These are phyloP conservation scores for Pythium aristosporum DNA, from an alignment of 352 stramenopile species.

Conservation along the genomic window DNA sequence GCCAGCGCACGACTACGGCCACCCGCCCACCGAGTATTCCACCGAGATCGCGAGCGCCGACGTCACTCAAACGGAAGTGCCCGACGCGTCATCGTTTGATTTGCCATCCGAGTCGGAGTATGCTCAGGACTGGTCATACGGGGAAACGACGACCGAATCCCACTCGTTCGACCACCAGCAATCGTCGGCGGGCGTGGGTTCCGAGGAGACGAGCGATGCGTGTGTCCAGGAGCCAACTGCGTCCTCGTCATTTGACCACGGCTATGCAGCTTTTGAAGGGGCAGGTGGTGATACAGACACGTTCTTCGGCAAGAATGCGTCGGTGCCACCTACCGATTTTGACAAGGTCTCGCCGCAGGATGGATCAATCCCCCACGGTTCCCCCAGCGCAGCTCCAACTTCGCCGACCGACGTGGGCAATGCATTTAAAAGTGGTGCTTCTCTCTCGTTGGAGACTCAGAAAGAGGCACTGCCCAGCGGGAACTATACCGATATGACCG, in stretches of 20 bases:
- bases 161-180: background rate
- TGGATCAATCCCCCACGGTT: background rate
- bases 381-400: background rate
- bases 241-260: background rate
- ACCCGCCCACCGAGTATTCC: background rate
- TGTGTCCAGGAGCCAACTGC: background rate
- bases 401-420: background rate
- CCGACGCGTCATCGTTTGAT: constrained; percentile 1
- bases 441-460: background rate
- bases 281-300: constrained; percentile 2
- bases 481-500: background rate
- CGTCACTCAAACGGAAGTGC: background rate
- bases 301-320: constrained; percentile 13
- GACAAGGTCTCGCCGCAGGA: background rate
- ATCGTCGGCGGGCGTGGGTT: background rate
- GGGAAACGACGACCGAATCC: background rate
- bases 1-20: background rate
- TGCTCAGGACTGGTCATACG: constrained; percentile 1
- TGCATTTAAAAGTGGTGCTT: background rate
- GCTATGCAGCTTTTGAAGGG: background rate
- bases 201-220: background rate
- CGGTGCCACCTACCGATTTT: background rate
- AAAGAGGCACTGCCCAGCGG: background rate
- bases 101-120: background rate
- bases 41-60: background rate